Evolutionary conservation across 345 rosid genomes (phyloP).

Genomic region (Moricandia moricandioides): DNA sequence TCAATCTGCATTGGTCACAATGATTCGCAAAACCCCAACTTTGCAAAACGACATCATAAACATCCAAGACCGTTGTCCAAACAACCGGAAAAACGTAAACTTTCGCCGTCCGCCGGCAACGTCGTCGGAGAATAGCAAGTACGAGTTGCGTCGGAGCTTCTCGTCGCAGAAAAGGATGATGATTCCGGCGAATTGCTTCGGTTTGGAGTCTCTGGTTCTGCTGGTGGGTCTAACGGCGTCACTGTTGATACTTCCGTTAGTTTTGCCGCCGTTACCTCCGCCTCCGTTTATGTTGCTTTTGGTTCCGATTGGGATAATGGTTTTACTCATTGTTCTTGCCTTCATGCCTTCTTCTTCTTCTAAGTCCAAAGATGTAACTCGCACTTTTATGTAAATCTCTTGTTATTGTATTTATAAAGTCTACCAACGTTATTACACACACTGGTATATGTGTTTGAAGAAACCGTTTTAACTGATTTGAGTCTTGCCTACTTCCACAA

Average conservation of each 20-base stretch:
- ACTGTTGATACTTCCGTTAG: slow-evolving; percentile 64
- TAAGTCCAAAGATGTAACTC: slow-evolving; percentile 46
- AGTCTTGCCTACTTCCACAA: slow-evolving; percentile 44
- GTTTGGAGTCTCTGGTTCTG: slow-evolving; percentile 57
- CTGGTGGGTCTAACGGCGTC: slow-evolving; percentile 61
- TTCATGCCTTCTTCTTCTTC: slow-evolving; percentile 53
- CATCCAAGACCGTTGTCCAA: slow-evolving; percentile 1
- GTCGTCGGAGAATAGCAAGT: slow-evolving; percentile 28
- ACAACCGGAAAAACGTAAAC: slow-evolving; percentile 14
- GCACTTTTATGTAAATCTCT: slow-evolving; percentile 39
- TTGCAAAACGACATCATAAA: slow-evolving; percentile 6
- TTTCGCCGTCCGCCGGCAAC: background rate
- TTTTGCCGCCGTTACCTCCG: slow-evolving; percentile 81
- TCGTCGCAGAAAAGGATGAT: slow-evolving; percentile 40
- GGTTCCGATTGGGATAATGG: slow-evolving; percentile 67
- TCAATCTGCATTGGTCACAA: slow-evolving; percentile 23
- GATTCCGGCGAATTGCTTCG: slow-evolving; percentile 47
- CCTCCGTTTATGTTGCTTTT: slow-evolving; percentile 81
- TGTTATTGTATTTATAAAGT: background rate
- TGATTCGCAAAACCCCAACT: slow-evolving; percentile 22
- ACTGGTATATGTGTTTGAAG: background rate
- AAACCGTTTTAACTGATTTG: slow-evolving; percentile 39
- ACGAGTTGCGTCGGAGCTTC: slow-evolving; percentile 24
- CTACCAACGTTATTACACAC: background rate
- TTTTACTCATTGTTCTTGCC: slow-evolving; percentile 59